These are phyloP conservation scores for Chrysoporthe puriensis DNA, from an alignment of 2,329 filamentous ascomycete genomes.

Conservation along the genomic window DNA sequence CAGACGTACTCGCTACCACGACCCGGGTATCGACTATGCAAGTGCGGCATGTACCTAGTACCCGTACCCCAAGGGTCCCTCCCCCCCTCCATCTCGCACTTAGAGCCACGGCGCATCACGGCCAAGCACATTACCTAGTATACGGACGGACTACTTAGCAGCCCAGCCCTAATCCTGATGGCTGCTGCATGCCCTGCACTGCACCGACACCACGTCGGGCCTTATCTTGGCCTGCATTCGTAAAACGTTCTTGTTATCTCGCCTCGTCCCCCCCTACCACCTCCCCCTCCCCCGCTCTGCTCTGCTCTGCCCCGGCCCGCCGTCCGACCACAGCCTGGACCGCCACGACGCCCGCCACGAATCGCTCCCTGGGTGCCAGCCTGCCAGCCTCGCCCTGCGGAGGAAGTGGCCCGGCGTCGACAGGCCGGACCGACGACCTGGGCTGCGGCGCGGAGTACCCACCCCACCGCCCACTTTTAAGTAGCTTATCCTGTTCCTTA, in stretches of 20 bases:
- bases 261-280: background rate
- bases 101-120: background rate
- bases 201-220: background rate
- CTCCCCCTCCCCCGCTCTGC: too few relatives aligned
- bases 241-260: background rate
- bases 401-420: background rate
- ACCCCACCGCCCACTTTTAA: slow-evolving; percentile 8
- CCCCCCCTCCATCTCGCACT: background rate
- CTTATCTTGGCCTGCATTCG: slow-evolving; percentile 13
- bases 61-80: background rate
- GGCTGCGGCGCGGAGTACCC: background rate
- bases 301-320: background rate
- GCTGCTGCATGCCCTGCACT: background rate
- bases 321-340: background rate
- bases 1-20: too few relatives aligned
- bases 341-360: too few relatives aligned
- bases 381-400: background rate
- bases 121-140: too few relatives aligned
- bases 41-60: too few relatives aligned
- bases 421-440: background rate
- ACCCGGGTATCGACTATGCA: too few relatives aligned
- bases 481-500: slow-evolving; percentile 21
- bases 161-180: too few relatives aligned
- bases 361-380: background rate
- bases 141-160: too few relatives aligned